Conservation (phyloP, 2,329 filamentous ascomycete species). For the Lachnellula suecica region DNA sequence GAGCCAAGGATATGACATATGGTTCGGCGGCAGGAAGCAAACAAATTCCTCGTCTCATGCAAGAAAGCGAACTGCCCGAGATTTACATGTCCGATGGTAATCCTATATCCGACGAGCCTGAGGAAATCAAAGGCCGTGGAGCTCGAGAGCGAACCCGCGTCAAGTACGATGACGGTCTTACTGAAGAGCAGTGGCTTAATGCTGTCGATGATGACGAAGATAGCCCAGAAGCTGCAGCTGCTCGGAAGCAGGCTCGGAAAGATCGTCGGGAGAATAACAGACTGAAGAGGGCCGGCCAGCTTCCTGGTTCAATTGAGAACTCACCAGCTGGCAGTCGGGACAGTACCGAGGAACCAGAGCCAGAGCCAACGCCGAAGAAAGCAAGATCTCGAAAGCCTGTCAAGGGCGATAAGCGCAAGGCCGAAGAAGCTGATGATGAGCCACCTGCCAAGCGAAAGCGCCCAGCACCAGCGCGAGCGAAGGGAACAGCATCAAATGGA, state of each 20-base stretch:
- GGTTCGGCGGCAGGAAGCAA: slow-evolving; percentile 64
- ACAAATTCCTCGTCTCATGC: slow-evolving; percentile 75
- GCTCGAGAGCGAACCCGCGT: slow-evolving; percentile 93
- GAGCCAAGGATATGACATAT: slow-evolving; percentile 65
- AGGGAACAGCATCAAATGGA: slow-evolving; percentile 37
- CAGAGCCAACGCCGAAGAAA: slow-evolving; percentile 67
- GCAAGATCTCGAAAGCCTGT: slow-evolving; percentile 74
- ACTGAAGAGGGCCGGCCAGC: slow-evolving; percentile 51
- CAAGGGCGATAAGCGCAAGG: slow-evolving; percentile 83
- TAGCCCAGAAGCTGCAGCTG: slow-evolving; percentile 86
- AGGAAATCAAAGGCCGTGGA: slow-evolving; percentile 80
- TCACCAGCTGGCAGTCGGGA: slow-evolving; percentile 77
- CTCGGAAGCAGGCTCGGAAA: slow-evolving; percentile 82
- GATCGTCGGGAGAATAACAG: slow-evolving; percentile 79
- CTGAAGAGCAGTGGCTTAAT: slow-evolving; percentile 98
- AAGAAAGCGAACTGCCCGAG: slow-evolving; percentile 85
- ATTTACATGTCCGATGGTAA: slow-evolving; percentile 90
- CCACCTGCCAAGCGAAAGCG: slow-evolving; percentile 78
- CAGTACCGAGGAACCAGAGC: slow-evolving; percentile 77
- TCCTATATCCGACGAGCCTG: slow-evolving; percentile 74
- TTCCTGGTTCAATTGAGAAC: slow-evolving; percentile 49
- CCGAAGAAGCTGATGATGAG: slow-evolving; percentile 68
- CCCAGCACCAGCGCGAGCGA: slow-evolving; percentile 70
- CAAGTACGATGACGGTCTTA: slow-evolving; percentile 94
- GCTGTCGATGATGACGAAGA: slow-evolving; percentile 97